Evolutionary conservation across 1,284 basidiomycete genomes (phyloP).

Genomic region (Tetrapyrgos nigripes): DNA sequence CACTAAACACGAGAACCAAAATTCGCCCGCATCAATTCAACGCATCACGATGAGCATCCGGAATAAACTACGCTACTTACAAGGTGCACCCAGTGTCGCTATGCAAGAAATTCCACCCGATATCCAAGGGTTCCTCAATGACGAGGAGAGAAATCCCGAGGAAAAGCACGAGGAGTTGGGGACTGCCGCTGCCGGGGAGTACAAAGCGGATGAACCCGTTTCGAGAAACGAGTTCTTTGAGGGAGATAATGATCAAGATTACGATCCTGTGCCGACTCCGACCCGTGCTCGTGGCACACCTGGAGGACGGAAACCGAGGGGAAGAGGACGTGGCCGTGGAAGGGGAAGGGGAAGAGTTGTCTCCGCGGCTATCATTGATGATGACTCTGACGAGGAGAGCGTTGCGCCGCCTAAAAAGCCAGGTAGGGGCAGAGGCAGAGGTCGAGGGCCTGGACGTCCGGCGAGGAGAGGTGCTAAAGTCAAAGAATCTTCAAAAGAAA

Average conservation of each 20-base stretch:
- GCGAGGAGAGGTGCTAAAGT: neutral
- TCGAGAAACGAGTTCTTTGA: conserved; percentile 76
- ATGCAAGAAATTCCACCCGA: conserved; percentile 98
- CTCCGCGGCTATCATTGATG: conserved; percentile 2
- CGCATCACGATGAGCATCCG: conserved; percentile 86
- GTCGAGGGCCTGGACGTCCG: conserved; percentile 33
- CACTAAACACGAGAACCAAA: conserved; percentile 92
- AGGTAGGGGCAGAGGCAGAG: conserved; percentile 35
- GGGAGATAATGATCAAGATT: conserved; percentile 72
- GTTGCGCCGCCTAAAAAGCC: conserved; percentile 3
- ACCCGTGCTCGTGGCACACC: conserved; percentile 18
- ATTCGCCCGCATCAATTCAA: conserved; percentile 83
- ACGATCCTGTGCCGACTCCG: conserved; percentile 33
- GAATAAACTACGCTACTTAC: conserved; percentile 92
- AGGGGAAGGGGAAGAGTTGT: conserved; percentile 15
- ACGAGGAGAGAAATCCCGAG: conserved; percentile 76
- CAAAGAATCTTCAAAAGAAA: neutral
- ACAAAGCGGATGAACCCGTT: conserved; percentile 54
- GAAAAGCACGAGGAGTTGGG: conserved; percentile 75
- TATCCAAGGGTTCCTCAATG: conserved; percentile 79
- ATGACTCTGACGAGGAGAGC: conserved; percentile 9
- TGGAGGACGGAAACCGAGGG: conserved; percentile 32
- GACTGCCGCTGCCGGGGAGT: conserved; percentile 64
- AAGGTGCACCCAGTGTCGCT: conserved; percentile 94
- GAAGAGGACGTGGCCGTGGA: conserved; percentile 4